phyloP scores from a whole-genome alignment of 2,329 filamentous ascomycete species.

The Aureobasidium mangrovei region DNA sequence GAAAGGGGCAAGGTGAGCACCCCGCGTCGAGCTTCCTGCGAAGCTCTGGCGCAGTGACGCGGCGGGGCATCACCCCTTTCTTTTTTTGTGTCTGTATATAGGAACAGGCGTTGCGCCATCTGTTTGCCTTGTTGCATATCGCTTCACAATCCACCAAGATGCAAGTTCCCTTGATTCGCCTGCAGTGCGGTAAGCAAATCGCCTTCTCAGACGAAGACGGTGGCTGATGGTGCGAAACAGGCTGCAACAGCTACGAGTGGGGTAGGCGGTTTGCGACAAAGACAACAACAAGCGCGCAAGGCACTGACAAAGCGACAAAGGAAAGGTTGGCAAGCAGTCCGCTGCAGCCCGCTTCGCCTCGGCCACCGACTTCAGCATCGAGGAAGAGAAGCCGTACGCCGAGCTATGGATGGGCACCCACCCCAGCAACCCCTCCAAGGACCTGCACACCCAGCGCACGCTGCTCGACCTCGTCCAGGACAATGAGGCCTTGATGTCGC shows the following conservation, averaged over 20 bases:
- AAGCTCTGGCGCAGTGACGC: neutral
- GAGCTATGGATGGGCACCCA: constrained; percentile 99
- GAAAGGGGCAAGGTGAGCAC: too few species aligned
- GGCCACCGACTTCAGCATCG: constrained; percentile 72
- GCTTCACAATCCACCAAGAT: constrained; percentile 32
- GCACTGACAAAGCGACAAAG: constrained; percentile 34
- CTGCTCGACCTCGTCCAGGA: constrained; percentile 81
- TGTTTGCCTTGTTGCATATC: neutral
- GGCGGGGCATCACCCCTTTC: neutral
- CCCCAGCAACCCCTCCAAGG: constrained; percentile 87
- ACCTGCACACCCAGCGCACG: constrained; percentile 72
- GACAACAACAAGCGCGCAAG: neutral
- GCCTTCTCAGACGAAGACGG: neutral
- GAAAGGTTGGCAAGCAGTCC: constrained; percentile 80
- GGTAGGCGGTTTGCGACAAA: constrained; percentile 40
- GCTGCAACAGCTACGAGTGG: constrained; percentile 98
- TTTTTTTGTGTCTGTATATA: neutral
- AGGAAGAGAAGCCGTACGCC: constrained; percentile 85
- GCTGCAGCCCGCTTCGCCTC: constrained; percentile 84
- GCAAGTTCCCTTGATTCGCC: constrained; percentile 74
- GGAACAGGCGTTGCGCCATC: neutral
- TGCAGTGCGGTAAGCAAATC: constrained; percentile 60
- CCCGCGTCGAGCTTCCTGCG: neutral
- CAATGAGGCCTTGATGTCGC: constrained; percentile 73
- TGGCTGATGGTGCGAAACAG: constrained; percentile 36